Conservation (phyloP, 176 grass and related monocot species). For the Oryza meyeriana region DNA sequence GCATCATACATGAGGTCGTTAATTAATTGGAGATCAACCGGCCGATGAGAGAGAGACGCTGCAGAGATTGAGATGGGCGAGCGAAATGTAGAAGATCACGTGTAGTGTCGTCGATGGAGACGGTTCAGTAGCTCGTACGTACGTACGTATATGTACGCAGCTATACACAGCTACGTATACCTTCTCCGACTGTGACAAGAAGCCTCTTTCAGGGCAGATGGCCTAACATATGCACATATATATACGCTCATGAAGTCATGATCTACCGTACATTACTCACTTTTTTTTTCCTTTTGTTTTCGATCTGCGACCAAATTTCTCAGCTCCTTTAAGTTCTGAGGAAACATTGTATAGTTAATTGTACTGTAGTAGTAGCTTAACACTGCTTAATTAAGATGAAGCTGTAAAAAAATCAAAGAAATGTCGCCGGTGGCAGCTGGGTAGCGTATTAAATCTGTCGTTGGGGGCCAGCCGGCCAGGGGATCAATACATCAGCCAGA, state of each 20-base stretch:
- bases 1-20: not conserved
- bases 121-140: not conserved
- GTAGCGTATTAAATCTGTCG: not conserved
- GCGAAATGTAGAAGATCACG: constrained; percentile 21
- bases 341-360: no score
- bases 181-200: not conserved
- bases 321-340: no score
- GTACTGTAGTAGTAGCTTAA: not conserved
- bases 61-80: constrained; percentile 27
- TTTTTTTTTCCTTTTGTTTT: no score
- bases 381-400: not conserved
- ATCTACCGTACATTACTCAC: no score
- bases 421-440: not conserved
- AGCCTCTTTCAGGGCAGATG: not conserved
- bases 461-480: not conserved
- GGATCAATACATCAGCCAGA: not conserved
- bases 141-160: not conserved
- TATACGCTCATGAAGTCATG: no score
- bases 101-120: not conserved
- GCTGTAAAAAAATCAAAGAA: not conserved
- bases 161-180: not conserved
- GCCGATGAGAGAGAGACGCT: not conserved
- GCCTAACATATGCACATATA: no score
- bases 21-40: not conserved
- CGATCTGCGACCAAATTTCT: no score